Evolutionary conservation across 2,329 filamentous ascomycete species (phyloP), one percentile per base, ranked within the genome.

Genomic region (Alternaria dauci): DNA sequence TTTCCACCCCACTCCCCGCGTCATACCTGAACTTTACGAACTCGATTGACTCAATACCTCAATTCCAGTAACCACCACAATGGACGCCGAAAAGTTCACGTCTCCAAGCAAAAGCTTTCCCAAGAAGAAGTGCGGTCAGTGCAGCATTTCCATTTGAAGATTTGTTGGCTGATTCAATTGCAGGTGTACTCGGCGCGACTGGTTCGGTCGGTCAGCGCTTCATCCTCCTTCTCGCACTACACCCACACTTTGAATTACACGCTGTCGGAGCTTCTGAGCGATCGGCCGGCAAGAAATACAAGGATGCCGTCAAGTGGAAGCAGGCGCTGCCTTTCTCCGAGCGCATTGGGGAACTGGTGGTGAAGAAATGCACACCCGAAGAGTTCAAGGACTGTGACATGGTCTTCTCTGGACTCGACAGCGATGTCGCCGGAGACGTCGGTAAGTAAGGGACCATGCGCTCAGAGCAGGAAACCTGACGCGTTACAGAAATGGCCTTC

Each of bases 161-260:
- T 16, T 26, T 23, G 11, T 54, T 48, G 53, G 43, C 68, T 73
- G 39, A 73, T 56, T 43, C 30, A 51, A 52, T 60, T 59, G 41
- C 64, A 85, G 82, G 81, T 63, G 93, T 97, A 59, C 87, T 97
- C 58, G 94, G 94, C 71, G 92, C 91, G 80, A 98, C 94, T 32
- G 95, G 95, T 76, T 96, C 93, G 36, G 94, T 98, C 14, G 94
- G 94, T 71, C 93, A 97, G 81, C 89, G 95, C 74, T 98, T 98
- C 80, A 95, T 98, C 77, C 89, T 97, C 34, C 88, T 98, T 53
- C 90, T 98, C 65, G 89, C 92, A 44, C 86, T 93, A 55, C 94
- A 98, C 81, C 94, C 94, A 16, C 87, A 91, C 79, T 91, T 98
- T 73, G 88, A 88, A 66, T 89, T 98, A 59, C 91, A 95, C 67